Evolutionary conservation across 495 filamentous ascomycete species (phyloP).

Genomic region (Penicillium flavigenum): DNA sequence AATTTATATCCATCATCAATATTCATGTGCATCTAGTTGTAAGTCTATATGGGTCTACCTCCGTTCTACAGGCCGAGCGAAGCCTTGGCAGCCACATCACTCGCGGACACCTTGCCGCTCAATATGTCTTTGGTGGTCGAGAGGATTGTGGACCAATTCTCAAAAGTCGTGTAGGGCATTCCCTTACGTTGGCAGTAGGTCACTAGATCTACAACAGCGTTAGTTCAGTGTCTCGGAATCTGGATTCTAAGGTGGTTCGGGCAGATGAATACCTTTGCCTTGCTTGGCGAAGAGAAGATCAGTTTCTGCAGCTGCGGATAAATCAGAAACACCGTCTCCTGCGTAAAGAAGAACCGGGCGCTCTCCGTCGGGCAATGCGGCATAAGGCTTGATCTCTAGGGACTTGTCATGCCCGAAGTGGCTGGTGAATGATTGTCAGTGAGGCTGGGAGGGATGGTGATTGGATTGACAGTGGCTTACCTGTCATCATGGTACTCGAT

Average conservation of each 20-base stretch:
- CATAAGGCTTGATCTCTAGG: slow-evolving; percentile 79
- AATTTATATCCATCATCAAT: slow-evolving; percentile 2
- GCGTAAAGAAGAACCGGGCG: slow-evolving; percentile 83
- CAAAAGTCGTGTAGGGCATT: slow-evolving; percentile 78
- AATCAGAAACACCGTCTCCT: slow-evolving; percentile 85
- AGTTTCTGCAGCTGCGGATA: slow-evolving; percentile 84
- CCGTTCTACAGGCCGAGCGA: slow-evolving; percentile 1
- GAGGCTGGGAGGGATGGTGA: not conserved
- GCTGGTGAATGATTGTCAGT: slow-evolving; percentile 43
- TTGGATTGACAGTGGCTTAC: slow-evolving; percentile 38
- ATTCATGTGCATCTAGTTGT: slow-evolving; percentile 13
- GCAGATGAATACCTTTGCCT: slow-evolving; percentile 62
- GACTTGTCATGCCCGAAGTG: slow-evolving; percentile 94
- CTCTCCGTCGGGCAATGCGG: slow-evolving; percentile 61
- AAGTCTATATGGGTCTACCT: slow-evolving; percentile 7
- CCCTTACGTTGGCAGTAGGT: slow-evolving; percentile 74
- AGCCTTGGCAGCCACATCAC: slow-evolving; percentile 29
- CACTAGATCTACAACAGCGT: slow-evolving; percentile 62
- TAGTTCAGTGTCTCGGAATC: slow-evolving; percentile 3
- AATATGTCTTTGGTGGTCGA: slow-evolving; percentile 72
- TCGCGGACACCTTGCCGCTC: slow-evolving; percentile 50
- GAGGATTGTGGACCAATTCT: slow-evolving; percentile 74
- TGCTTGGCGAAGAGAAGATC: slow-evolving; percentile 90
- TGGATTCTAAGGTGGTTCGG: not conserved
- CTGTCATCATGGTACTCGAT: slow-evolving; percentile 86